phyloP scores from a whole-genome alignment of 192 early-diverging fungal species.

The Gryganskiella cystojenkinii region DNA sequence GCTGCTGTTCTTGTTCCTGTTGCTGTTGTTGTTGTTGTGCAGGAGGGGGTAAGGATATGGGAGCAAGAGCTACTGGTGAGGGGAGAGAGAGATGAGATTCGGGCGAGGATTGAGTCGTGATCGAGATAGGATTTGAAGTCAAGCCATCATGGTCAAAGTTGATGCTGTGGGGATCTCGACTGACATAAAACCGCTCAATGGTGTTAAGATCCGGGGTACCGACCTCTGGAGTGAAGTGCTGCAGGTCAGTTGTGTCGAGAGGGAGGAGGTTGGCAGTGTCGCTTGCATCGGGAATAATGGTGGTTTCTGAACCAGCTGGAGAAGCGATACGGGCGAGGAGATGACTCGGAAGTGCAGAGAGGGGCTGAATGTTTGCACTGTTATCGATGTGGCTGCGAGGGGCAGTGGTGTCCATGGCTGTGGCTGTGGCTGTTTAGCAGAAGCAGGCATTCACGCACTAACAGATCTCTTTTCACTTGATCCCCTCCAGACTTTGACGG shows the following conservation, averaged over 20 bases:
- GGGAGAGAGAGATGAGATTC: background rate
- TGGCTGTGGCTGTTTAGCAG: too few relatives aligned
- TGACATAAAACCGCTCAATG: background rate
- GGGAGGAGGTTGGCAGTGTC: slow-evolving; percentile 12
- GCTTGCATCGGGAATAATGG: slow-evolving; percentile 20
- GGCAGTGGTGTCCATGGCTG: background rate
- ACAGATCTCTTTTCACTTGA: too few relatives aligned
- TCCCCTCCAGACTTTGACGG: too few relatives aligned
- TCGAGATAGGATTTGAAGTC: too few relatives aligned
- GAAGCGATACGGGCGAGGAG: slow-evolving; percentile 2
- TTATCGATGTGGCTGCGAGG: too few relatives aligned
- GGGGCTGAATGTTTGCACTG: background rate
- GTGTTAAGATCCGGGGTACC: slow-evolving; percentile 16
- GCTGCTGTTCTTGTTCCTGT: background rate
- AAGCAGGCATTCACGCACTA: too few relatives aligned
- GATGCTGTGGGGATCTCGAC: too few relatives aligned
- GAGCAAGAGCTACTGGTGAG: slow-evolving; percentile 3
- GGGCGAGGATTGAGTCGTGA: background rate
- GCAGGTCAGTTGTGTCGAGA: slow-evolving; percentile 3
- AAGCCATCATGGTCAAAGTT: too few relatives aligned
- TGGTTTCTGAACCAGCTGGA: slow-evolving; percentile 19
- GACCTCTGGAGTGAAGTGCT: slow-evolving; percentile 14
- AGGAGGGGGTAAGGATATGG: slow-evolving; percentile 13
- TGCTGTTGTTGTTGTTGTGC: slow-evolving; percentile 15
- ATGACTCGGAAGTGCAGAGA: slow-evolving; percentile 16